Evolutionary conservation across 352 stramenopile genomes (phyloP).

Genomic region (Chrysophaeum taylorii): DNA sequence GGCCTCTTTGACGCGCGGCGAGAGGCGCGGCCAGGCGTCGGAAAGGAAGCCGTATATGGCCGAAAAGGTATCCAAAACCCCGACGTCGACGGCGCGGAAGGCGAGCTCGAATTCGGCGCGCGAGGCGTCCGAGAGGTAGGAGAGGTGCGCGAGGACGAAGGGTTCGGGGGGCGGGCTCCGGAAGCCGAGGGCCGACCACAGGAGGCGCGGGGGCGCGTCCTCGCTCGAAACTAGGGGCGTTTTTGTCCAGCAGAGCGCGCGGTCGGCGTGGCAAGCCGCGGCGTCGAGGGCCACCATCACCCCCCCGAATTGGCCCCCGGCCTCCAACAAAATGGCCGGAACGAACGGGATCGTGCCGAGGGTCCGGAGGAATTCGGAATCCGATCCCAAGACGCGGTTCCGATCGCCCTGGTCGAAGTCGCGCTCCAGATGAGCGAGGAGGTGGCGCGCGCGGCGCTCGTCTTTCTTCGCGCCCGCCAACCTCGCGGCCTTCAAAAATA

Average conservation of each 20-base stretch:
- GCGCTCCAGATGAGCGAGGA: background rate
- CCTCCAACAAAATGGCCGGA: background rate
- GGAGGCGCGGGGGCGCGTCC: background rate
- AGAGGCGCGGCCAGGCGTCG: background rate
- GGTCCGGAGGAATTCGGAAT: background rate
- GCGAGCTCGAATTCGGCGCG: background rate
- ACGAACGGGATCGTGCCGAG: background rate
- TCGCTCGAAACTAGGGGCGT: background rate
- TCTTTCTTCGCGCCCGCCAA: background rate
- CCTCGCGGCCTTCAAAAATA: background rate
- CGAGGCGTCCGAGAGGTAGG: background rate
- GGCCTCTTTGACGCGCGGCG: background rate
- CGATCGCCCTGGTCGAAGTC: too few relatives aligned
- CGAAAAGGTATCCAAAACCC: background rate
- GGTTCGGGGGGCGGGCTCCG: background rate
- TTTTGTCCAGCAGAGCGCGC: background rate
- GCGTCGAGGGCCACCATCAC: background rate
- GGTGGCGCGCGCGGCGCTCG: background rate
- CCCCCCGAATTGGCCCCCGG: background rate
- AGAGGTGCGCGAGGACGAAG: background rate
- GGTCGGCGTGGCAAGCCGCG: background rate
- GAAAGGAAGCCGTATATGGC: background rate
- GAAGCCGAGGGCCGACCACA: background rate
- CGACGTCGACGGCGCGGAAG: background rate
- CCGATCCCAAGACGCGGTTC: background rate